A percentile compares a stretch with the other conserved stretches of the same genome.
These are phyloP conservation scores for Aureobasidium namibiae DNA, from an alignment of 2,329 filamentous ascomycete genomes.

Conservation along the genomic window DNA sequence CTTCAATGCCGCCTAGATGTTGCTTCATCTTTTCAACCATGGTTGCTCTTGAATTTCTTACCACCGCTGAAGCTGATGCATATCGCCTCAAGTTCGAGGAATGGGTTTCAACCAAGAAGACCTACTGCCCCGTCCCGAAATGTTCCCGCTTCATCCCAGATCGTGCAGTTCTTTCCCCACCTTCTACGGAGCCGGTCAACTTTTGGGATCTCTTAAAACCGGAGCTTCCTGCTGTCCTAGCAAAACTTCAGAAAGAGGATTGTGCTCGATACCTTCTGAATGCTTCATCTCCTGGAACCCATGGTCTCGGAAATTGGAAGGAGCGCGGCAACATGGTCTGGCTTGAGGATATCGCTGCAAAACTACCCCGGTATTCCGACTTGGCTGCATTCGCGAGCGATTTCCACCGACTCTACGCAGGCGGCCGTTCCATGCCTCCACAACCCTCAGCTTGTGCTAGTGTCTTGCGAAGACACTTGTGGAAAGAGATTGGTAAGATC, in stretches of 20 bases:
- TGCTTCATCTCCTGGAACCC: neutral
- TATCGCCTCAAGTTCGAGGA: constrained; percentile 42
- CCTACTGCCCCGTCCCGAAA: constrained; percentile 41
- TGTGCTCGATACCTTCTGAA: neutral
- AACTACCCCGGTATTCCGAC: neutral
- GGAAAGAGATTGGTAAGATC: constrained; percentile 6
- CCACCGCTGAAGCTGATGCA: constrained; percentile 25
- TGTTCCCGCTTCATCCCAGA: constrained; percentile 43
- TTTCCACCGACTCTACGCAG: neutral
- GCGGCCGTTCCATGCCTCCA: neutral
- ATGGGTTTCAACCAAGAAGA: constrained; percentile 35
- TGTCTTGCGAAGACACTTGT: neutral
- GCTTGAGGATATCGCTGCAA: neutral
- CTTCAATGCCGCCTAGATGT: constrained; percentile 40
- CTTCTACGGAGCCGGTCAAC: neutral
- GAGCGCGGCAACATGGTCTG: neutral
- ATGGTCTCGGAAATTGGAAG: neutral
- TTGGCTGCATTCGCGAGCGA: neutral
- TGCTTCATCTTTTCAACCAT: constrained; percentile 37
- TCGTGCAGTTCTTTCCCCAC: constrained; percentile 20
- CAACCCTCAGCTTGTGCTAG: neutral
- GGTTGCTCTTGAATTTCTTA: constrained; percentile 29
- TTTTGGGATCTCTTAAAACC: constrained; percentile 11
- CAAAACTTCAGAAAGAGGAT: neutral
- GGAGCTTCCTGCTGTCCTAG: constrained; percentile 4